Percentiles rank a stretch among this genome's conserved stretches.
These are phyloP conservation scores for Smithsoniella earleae DNA, from an alignment of 163 green algal species.

Conservation along the genomic window DNA sequence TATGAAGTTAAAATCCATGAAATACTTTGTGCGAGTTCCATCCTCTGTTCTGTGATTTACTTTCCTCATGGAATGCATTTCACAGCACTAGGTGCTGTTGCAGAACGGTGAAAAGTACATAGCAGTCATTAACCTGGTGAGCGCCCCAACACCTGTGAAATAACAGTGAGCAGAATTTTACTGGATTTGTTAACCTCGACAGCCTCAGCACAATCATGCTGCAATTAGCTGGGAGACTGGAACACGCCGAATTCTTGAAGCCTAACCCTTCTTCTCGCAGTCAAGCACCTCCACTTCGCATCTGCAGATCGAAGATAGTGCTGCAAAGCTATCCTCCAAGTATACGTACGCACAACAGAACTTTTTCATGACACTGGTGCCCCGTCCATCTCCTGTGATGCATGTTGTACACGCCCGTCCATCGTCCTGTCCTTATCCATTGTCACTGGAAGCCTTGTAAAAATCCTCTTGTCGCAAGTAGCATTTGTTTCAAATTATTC, in stretches of 20 bases:
- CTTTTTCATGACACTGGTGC: conserved; percentile 5
- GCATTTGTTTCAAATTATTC: not conserved
- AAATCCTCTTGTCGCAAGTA: not conserved
- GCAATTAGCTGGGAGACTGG: no score
- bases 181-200: no score
- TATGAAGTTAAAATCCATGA: conserved; percentile 11
- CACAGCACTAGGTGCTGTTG: no score
- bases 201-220: no score
- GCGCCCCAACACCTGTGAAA: no score
- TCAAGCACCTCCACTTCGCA: no score
- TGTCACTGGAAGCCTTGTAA: not conserved
- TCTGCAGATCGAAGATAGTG: conserved; percentile 9
- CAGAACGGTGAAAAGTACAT: conserved; percentile 27
- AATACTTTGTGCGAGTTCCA: not conserved
- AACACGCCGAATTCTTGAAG: no score
- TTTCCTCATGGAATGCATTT: no score
- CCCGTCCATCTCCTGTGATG: not conserved
- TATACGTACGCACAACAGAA: conserved; percentile 7
- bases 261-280: no score
- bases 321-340: conserved; percentile 26
- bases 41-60: no score
- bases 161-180: no score
- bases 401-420: not conserved
- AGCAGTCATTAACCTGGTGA: conserved; percentile 12
- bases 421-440: not conserved